Base-by-base conservation (phyloP, 176 grass and related monocot genomes). In the Carex myosuroides region DNA sequence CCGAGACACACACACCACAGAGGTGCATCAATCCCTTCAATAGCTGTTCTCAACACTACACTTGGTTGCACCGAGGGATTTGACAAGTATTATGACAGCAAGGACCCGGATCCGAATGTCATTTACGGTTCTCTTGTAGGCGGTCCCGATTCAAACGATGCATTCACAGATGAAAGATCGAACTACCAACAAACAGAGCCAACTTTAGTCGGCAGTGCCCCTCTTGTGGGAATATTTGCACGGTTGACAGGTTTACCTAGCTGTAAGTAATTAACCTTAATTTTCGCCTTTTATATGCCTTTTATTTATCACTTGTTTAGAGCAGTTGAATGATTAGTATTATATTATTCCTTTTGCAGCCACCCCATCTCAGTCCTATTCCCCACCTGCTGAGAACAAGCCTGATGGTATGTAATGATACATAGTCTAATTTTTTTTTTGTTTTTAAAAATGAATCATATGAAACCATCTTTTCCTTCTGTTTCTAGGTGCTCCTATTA, bases 41-140 rank as follows among this genome's bases (percentile, higher is more conserved):
- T 92, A 8, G 53, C 22, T 69, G 85, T 46, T 74, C 52, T 90
- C 10, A 87, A 60, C 32, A 70, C 78, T 2, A 32, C 8, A 13
- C 69, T 93, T 18, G 88, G 88, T 9, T 99, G 96, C 91, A 86
- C 90, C 17, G 91, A 92, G 9, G 93, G 96, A n/a, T 95, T 99
- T 75, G 93, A 93, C 53, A 72, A 79, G n/a, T 95, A 88, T 85
- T 99, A 90, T 87, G 80, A 88, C 73, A 89, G 81, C 85, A 85
- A 87, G 87, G 64, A 85, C 2, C n/a, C 74, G 35, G 88, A 99
- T 64, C 87, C 91, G 33, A 99, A 99, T 79, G 70, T 90, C 46
- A 89, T 99, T 65, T 18, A 87, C 20, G 96, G 96, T 60, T 91
- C 91, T 59, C 85, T 99, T 58, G 85, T 99, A 67, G 93, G 96